Percentiles rank a stretch among this genome's conserved stretches.
phyloP scores from a whole-genome alignment of 1,284 basidiomycete species.

The Sanghuangporus baumii region DNA sequence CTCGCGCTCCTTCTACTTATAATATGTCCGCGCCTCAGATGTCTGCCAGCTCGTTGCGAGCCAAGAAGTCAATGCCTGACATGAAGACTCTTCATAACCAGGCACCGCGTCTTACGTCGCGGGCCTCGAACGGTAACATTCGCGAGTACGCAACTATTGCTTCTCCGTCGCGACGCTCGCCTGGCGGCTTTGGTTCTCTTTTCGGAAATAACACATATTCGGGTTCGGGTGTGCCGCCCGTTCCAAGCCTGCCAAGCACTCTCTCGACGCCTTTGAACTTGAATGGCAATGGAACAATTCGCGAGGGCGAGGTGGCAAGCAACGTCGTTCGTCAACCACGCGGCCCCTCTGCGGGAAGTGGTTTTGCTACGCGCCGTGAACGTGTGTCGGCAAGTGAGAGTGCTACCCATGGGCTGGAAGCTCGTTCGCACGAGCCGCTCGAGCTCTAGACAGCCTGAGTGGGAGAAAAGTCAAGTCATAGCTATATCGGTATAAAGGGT shows the following conservation, averaged over 20 bases:
- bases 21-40: conserved; percentile 43
- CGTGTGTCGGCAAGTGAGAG: conserved; percentile 50
- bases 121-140: conserved; percentile 87
- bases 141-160: conserved; percentile 88
- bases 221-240: conserved; percentile 53
- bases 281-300: conserved; percentile 29
- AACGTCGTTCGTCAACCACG: conserved; percentile 77
- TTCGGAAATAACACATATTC: conserved; percentile 49
- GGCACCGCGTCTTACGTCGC: conserved; percentile 73
- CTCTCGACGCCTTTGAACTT: conserved; percentile 40
- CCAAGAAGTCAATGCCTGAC: conserved; percentile 96
- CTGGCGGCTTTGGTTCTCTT: conserved; percentile 62
- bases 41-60: conserved; percentile 57
- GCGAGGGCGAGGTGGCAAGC: conserved; percentile 36
- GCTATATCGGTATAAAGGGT: not conserved
- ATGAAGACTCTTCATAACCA: conserved; percentile 82
- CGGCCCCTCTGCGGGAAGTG: conserved; percentile 59
- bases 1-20: conserved; percentile 70
- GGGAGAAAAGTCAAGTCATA: not conserved
- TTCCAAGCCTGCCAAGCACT: conserved; percentile 64
- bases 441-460: conserved; percentile 66
- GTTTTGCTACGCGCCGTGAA: conserved; percentile 64
- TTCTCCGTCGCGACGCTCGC: conserved; percentile 68
- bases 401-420: conserved; percentile 57
- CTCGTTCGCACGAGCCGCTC: conserved; percentile 76